A percentile compares a stretch with the other conserved stretches of the same genome.
These are phyloP conservation scores for Apostasia ramifera DNA, from an alignment of 106 monocot species.

Conservation along the genomic window DNA sequence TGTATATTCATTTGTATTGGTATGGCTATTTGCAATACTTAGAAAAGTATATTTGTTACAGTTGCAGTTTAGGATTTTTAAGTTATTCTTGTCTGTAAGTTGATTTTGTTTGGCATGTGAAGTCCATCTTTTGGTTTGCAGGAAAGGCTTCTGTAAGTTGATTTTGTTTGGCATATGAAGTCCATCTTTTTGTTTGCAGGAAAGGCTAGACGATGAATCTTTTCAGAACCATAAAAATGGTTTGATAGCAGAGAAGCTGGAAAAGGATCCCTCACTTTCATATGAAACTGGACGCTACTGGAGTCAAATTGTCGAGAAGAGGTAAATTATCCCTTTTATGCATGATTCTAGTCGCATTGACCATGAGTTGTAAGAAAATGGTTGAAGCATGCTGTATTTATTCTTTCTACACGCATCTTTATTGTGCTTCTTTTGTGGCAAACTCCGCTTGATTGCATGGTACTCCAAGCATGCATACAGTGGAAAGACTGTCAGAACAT, in stretches of 20 bases:
- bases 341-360: neutral
- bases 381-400: too few species aligned
- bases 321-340: constrained; percentile 25
- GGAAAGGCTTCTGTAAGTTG: constrained; percentile 19
- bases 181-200: constrained; percentile 25
- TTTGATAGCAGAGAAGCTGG: constrained; percentile 81
- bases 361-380: neutral
- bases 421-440: too few species aligned
- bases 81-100: neutral
- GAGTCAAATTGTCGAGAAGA: constrained; percentile 80
- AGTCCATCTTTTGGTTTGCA: constrained; percentile 12
- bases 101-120: neutral
- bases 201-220: constrained; percentile 70
- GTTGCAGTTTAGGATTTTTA: too few species aligned
- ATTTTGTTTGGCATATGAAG: neutral
- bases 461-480: too few species aligned
- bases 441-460: too few species aligned
- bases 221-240: constrained; percentile 76
- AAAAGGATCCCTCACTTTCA: constrained; percentile 83
- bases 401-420: too few species aligned
- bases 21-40: too few species aligned
- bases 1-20: too few species aligned
- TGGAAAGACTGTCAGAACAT: too few species aligned
- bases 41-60: too few species aligned
- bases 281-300: constrained; percentile 83